phyloP scores from a whole-genome alignment of 208 protist species.

The Crithidia sp. region DNA sequence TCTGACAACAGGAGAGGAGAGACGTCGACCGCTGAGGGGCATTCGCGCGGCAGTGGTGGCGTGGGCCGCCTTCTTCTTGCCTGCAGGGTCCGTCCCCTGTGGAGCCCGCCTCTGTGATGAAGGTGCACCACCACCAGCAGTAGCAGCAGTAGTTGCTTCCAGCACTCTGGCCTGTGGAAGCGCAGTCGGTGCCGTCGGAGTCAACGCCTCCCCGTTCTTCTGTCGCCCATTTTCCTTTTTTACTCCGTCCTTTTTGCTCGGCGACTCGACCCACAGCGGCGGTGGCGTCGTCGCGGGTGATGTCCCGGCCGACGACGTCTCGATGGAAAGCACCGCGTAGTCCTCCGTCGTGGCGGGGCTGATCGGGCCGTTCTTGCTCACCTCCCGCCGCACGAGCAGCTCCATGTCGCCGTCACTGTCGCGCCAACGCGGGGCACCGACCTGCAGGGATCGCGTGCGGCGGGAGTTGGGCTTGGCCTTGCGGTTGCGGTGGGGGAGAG shows the following conservation, averaged over 20 bases:
- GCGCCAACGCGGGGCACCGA: constrained; percentile 14
- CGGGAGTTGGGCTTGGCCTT: constrained; percentile 1
- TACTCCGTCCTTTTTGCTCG: background rate
- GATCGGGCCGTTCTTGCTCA: background rate
- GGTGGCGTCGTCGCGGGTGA: background rate
- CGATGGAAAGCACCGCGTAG: constrained; percentile 3
- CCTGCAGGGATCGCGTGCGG: constrained; percentile 4
- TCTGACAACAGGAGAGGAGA: constrained; percentile 4
- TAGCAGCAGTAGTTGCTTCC: no score
- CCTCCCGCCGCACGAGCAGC: constrained; percentile 25
- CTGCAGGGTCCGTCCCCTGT: background rate
- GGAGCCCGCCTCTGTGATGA: no score
- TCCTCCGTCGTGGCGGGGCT: background rate
- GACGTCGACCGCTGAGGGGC: background rate
- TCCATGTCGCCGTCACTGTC: constrained; percentile 17
- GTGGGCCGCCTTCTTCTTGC: background rate
- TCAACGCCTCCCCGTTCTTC: background rate
- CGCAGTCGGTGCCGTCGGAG: background rate
- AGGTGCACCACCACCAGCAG: background rate
- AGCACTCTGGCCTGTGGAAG: no score
- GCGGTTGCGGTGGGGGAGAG: background rate
- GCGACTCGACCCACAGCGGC: constrained; percentile 2
- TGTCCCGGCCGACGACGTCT: background rate
- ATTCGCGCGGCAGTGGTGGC: background rate
- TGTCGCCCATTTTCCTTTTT: background rate